These are phyloP conservation scores for Rhodamnia argentea DNA, from an alignment of 345 rosid genomes.

Conservation along the genomic window DNA sequence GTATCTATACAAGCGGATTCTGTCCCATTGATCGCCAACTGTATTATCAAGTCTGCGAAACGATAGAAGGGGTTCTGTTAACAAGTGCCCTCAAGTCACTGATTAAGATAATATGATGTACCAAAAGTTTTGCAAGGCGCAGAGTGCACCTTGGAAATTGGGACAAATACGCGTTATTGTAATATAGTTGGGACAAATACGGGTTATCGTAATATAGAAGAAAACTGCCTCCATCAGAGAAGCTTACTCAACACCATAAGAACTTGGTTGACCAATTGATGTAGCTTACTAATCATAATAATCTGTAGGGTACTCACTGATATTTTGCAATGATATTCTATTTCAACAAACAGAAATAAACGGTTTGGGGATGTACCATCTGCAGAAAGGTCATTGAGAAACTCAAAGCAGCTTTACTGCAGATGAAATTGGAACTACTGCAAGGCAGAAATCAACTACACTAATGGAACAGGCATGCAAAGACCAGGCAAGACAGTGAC, in stretches of 20 bases:
- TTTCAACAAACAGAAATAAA: not conserved
- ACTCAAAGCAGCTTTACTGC: not conserved
- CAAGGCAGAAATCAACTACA: not conserved
- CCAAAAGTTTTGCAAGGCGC: not conserved
- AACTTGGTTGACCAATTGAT: not conserved
- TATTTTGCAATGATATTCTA: not conserved
- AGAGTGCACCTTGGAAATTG: not conserved
- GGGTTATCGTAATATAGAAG: not conserved
- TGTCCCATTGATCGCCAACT: not conserved
- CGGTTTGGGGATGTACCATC: not conserved
- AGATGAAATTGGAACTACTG: not conserved
- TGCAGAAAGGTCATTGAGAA: not conserved
- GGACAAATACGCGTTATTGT: not conserved
- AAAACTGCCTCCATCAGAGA: not conserved
- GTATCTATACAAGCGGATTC: not conserved
- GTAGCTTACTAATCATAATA: not conserved
- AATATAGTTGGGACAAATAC: not conserved
- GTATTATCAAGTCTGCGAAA: not conserved
- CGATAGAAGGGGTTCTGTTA: not conserved
- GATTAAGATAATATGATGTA: not conserved
- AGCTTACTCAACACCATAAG: not conserved
- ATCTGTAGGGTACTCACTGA: not conserved
- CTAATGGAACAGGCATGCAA: not conserved
- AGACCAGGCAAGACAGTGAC: not conserved
- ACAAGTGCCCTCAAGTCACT: not conserved